Conservation (phyloP, 352 stramenopile genomes). For the Globisporangium mamillatum region DNA sequence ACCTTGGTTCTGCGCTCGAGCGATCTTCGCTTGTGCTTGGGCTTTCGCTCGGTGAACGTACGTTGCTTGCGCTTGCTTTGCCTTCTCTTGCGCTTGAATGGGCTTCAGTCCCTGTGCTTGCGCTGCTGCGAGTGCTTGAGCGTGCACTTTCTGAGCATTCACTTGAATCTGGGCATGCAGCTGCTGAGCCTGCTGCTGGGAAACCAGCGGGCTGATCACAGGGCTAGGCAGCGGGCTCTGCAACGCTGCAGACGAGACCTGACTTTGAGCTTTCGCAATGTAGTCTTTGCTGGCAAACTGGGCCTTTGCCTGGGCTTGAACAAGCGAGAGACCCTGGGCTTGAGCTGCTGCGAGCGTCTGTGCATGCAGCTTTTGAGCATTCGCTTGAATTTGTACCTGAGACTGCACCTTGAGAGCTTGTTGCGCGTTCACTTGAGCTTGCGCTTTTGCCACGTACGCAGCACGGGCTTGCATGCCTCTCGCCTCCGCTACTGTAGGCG, state of each 20-base stretch:
- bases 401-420: conserved; percentile 82
- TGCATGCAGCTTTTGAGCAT: conserved; percentile 85
- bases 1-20: conserved; percentile 62
- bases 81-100: conserved; percentile 86
- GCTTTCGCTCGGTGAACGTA: conserved; percentile 86
- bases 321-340: conserved; percentile 79
- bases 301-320: conserved; percentile 84
- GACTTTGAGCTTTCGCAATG: conserved; percentile 84
- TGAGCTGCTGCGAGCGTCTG: conserved; percentile 82
- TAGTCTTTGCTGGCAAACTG: conserved; percentile 89
- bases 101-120: conserved; percentile 84
- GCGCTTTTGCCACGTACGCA: conserved; percentile 82
- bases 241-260: conserved; percentile 64
- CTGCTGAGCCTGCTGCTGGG: conserved; percentile 83
- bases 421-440: conserved; percentile 82
- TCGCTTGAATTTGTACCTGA: conserved; percentile 88
- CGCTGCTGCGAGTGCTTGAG: conserved; percentile 81
- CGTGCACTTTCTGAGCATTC: conserved; percentile 88
- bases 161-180: conserved; percentile 87
- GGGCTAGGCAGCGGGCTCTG: conserved; percentile 49
- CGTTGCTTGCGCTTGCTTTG: conserved; percentile 87
- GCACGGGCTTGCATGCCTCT: conserved; percentile 80
- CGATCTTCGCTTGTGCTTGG: conserved; percentile 85
- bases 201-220: conserved; percentile 51
- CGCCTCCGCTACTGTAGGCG: conserved; percentile 60